A percentile compares a stretch with the other conserved stretches of the same genome.
Conservation (phyloP, 2,329 filamentous ascomycete species). For the Colletotrichum nymphaeae region DNA sequence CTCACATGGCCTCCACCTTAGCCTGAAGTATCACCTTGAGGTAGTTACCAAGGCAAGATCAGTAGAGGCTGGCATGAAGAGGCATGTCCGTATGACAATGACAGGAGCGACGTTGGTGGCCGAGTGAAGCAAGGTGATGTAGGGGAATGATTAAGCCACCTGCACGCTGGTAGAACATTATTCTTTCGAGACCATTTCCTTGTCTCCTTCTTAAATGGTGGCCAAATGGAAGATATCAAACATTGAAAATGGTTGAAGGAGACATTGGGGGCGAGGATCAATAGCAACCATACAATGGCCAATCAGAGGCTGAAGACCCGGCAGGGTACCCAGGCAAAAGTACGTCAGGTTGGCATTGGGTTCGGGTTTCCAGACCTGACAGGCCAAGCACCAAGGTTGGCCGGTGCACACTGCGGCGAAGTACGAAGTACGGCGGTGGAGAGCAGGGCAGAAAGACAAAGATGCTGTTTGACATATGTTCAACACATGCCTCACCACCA, state of each 20-base stretch:
- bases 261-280: not conserved
- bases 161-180: not conserved
- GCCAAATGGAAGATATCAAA: not conserved
- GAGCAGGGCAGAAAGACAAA: not conserved
- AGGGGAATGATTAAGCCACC: not conserved
- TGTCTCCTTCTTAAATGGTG: too few species aligned
- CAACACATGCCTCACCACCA: not conserved
- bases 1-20: not conserved
- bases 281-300: not conserved
- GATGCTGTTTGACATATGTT: not conserved
- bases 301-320: not conserved
- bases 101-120: not conserved
- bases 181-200: too few species aligned
- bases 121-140: not conserved
- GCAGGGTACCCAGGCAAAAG: constrained; percentile 11
- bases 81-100: not conserved
- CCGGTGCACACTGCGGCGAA: constrained; percentile 5
- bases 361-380: constrained; percentile 18
- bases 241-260: not conserved
- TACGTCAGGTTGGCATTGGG: constrained; percentile 10
- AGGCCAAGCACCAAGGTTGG: not conserved
- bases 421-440: not conserved
- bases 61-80: not conserved
- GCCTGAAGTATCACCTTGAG: not conserved
- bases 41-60: too few species aligned